Evolutionary conservation across 1,284 basidiomycete species (phyloP), one percentile per base, ranked within the genome.

Genomic region (Cutaneotrichosporon sp.): DNA sequence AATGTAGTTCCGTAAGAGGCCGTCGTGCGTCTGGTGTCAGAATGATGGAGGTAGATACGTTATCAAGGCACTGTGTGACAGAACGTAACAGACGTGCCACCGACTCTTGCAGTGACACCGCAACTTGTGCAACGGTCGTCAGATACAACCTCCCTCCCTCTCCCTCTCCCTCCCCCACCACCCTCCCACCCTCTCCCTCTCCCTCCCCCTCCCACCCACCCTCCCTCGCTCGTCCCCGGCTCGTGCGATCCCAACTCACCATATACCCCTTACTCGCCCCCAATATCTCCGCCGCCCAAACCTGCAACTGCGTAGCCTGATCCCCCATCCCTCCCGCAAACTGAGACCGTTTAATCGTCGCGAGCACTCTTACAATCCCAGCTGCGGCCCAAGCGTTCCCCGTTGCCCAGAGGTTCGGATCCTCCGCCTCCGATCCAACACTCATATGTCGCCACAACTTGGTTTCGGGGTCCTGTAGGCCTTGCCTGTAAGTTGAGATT

Each of bases 1-100:
- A 21, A 87, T 85, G 75, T 95, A 95, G 80, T 95, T 95, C 51
- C 83, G 83, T 74, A 94, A 87, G 7, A 91, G 80, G 38, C 84
- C 83, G 65, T 84, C 81, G 10, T 81, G 70, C 67, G 86, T 83
- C 85, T 87, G 67, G 21, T n/a, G 7, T 53, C n/a, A 53, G 31
- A 21, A 18, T 50, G 32, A 58, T 59, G 53, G 18, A 16, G 11
- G 14, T 50, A 22, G 26, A 31, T 30, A 30, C 16, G 14, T 40
- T 0, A 42, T 4, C 42, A 46, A 46, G 42, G 42, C 42, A 46
- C 18, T 2, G 6, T 42, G 40, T 42, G 1, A 3, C 26, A 26
- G 26, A 26, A 26, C 26, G 26, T 26, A 26, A 26, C 26, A 26
- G 26, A 3, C 26, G 26, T 26, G 26, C 26, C 1, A 26, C 26